Base-by-base conservation (phyloP, 2,329 filamentous ascomycete genomes). In the Epichloe festucae region DNA sequence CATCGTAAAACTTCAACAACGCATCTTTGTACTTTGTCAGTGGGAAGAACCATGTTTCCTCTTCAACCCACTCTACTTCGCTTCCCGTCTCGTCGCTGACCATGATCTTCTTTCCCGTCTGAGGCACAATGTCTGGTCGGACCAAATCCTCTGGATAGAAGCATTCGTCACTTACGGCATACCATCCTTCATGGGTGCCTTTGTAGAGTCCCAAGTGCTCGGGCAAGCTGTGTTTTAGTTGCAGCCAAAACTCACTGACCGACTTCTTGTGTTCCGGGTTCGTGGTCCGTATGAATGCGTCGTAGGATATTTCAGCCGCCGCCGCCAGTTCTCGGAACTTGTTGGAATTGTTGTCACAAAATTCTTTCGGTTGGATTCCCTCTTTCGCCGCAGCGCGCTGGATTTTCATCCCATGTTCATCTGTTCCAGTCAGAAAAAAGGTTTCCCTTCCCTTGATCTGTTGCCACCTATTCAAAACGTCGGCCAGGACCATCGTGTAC, bases 351-450 rank as follows among this genome's bases (percentile, higher is more conserved):
- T 78, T 75, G 68, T 97, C 89, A 69, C 91, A 97, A 58, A 97
- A 90, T n/a, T 83, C 74, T 65, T 91, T 87, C 0, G 89, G 84
- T 0, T 83, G 76, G 76, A 85, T 76, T 4, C 80, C 80, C 14
- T 86, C 81, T 58, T 81, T 79, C 6, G 76, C 73, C 1, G 93
- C 88, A 0, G 91, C 91, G 66, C 84, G 85, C 66, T 98, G 93
- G 21, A 97, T 85, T 76, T 98, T 98, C 79, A 96, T 86, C 43
- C 93, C 93, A 72, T 98, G 91, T 68, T 98, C 93, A 66, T 98
- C 93, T 38, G 90, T 97, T 53, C 93, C 93, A 1, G 93, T 98
- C 60, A 85, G 84, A 14, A 98, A 73, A 56, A 88, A 75, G 3
- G 90, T 85, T 46, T 76, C 70, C 34, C 80, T 67, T 39, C 87